phyloP scores from a whole-genome alignment of 768 basidiomycete genomes.

The Suillus fuscotomentosus region DNA sequence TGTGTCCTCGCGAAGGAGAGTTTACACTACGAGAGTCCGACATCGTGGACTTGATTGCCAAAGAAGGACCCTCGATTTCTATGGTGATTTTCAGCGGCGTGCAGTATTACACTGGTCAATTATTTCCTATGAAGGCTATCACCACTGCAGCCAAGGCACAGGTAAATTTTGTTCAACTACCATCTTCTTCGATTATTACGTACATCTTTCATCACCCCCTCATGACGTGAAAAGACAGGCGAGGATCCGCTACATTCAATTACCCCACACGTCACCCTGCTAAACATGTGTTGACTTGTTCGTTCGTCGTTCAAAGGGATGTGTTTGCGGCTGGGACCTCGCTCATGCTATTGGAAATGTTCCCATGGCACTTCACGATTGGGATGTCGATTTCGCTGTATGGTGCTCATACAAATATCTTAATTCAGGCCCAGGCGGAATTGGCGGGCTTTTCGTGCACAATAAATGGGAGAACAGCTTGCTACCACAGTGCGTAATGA shows the following conservation, averaged over 20 bases:
- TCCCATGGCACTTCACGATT: conserved; percentile 83
- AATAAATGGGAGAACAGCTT: conserved; percentile 70
- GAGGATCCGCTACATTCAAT: conserved; percentile 15
- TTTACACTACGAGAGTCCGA: conserved; percentile 85
- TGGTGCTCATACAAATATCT: conserved; percentile 99
- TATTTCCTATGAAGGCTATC: conserved; percentile 84
- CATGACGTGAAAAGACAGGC: conserved; percentile 10
- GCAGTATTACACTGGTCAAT: conserved; percentile 97
- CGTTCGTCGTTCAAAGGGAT: conserved; percentile 57
- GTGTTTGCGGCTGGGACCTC: conserved; percentile 93
- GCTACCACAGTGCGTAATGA: conserved; percentile 57
- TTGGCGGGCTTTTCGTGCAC: conserved; percentile 91
- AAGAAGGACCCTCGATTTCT: conserved; percentile 76
- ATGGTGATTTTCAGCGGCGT: conserved; percentile 92
- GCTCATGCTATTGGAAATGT: conserved; percentile 97
- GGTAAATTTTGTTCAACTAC: conserved; percentile 41
- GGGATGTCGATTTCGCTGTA: conserved; percentile 95
- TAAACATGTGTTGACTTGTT: conserved; percentile 14
- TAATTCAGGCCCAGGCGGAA: conserved; percentile 96
- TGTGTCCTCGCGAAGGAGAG: conserved; percentile 82
- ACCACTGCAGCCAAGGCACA: conserved; percentile 82
- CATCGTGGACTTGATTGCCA: conserved; percentile 72
- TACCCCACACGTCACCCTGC: conserved; percentile 10
- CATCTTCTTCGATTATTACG: conserved; percentile 24
- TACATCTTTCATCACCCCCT: conserved; percentile 11